These are phyloP conservation scores for Quillaja saponaria DNA, from an alignment of 306 rosid genomes.

Conservation along the genomic window DNA sequence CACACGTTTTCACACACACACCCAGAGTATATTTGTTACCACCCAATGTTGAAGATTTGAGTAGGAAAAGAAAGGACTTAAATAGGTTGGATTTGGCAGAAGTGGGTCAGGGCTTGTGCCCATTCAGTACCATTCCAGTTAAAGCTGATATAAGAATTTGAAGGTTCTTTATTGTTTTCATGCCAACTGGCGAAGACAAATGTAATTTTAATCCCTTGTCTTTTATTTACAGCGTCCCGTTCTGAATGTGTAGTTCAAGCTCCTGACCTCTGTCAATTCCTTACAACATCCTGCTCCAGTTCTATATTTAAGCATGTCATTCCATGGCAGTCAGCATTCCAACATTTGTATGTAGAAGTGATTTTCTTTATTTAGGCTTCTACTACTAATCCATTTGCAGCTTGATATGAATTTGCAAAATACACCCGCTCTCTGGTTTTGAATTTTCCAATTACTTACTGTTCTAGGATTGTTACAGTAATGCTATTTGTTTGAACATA, in stretches of 20 bases:
- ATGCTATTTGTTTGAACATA: background rate
- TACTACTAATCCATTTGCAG: too few species aligned
- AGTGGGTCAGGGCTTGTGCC: constrained; percentile 32
- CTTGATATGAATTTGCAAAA: too few species aligned
- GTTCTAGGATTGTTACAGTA: background rate
- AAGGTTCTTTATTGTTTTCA: constrained; percentile 22
- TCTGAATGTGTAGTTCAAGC: too few species aligned
- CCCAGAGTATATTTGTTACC: constrained; percentile 19
- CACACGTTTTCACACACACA: too few species aligned
- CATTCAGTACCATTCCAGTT: constrained; percentile 24
- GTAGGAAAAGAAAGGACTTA: constrained; percentile 23
- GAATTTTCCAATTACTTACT: background rate
- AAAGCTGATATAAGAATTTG: constrained; percentile 12
- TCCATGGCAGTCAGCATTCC: too few species aligned
- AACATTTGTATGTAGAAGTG: too few species aligned
- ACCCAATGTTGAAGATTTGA: background rate
- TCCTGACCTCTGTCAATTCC: too few species aligned
- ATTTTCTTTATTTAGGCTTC: too few species aligned
- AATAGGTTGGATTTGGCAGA: constrained; percentile 28
- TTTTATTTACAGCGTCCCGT: too few species aligned
- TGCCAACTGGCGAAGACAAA: constrained; percentile 5
- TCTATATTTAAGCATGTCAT: too few species aligned
- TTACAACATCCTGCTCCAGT: too few species aligned
- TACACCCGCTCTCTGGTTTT: background rate
- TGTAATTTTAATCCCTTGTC: too few species aligned